Evolutionary conservation across 2,329 filamentous ascomycete species (phyloP).

Genomic region (Penicillium sp.): DNA sequence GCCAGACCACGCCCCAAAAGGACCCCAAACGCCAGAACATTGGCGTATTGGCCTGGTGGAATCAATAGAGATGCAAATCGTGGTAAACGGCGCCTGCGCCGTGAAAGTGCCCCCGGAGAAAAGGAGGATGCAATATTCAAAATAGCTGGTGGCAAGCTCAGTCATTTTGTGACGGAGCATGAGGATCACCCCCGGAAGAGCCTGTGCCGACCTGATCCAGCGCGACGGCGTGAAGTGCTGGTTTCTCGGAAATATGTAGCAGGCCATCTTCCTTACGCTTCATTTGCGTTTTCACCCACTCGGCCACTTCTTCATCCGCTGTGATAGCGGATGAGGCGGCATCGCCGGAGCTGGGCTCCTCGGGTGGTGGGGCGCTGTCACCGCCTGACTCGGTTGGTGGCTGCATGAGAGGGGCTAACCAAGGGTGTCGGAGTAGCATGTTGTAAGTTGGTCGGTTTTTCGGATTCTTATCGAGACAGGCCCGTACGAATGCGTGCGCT

Average conservation of each 20-base stretch:
- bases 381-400: slow-evolving; percentile 69
- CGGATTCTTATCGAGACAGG: slow-evolving; percentile 89
- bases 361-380: slow-evolving; percentile 39
- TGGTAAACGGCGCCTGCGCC: slow-evolving; percentile 23
- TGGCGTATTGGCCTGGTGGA: background rate
- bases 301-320: slow-evolving; percentile 77
- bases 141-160: slow-evolving; percentile 8
- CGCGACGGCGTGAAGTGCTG: slow-evolving; percentile 83
- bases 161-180: slow-evolving; percentile 8
- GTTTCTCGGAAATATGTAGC: slow-evolving; percentile 60
- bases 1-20: background rate
- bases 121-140: slow-evolving; percentile 9
- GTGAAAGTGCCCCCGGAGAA: slow-evolving; percentile 5
- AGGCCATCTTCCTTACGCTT: slow-evolving; percentile 63
- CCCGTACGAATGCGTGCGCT: slow-evolving; percentile 81
- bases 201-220: slow-evolving; percentile 65
- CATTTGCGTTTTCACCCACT: slow-evolving; percentile 76
- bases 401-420: slow-evolving; percentile 74
- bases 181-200: slow-evolving; percentile 34
- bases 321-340: slow-evolving; percentile 45
- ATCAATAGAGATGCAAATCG: background rate
- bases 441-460: slow-evolving; percentile 91
- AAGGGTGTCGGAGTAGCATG: slow-evolving; percentile 84
- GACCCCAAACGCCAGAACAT: background rate
- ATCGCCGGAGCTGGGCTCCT: slow-evolving; percentile 28